These are phyloP conservation scores for Malus sieversii DNA, from an alignment of 306 rosid species.

Conservation along the genomic window DNA sequence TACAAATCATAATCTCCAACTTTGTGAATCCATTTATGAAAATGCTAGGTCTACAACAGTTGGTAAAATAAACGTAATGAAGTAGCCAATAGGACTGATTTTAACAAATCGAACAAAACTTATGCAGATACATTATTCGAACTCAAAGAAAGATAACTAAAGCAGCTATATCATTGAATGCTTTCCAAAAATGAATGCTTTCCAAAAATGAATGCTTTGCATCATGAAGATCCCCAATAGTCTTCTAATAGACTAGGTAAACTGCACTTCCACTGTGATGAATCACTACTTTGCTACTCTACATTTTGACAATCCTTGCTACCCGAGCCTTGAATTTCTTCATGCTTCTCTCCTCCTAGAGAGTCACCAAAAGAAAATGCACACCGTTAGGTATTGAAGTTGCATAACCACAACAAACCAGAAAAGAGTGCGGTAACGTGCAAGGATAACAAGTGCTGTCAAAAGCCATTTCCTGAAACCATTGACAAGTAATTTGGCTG, in stretches of 20 bases:
- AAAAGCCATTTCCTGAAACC: not conserved
- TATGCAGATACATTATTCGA: slow-evolving; percentile 9
- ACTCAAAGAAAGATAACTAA: slow-evolving; percentile 2
- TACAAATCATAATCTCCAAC: not conserved
- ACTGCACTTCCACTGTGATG: slow-evolving; percentile 12
- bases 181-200: not conserved
- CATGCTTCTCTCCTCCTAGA: slow-evolving; percentile 1
- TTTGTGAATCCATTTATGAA: not conserved
- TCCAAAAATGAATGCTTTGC: slow-evolving; percentile 5
- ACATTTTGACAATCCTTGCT: slow-evolving; percentile 12
- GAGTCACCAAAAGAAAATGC: slow-evolving; percentile 16
- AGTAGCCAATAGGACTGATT: slow-evolving; percentile 11
- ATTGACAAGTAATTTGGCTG: not conserved
- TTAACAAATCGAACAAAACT: not conserved
- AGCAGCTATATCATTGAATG: not conserved
- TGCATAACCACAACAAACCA: not conserved
- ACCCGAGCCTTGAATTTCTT: slow-evolving; percentile 9
- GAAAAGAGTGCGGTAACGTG: not conserved
- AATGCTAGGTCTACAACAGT: slow-evolving; percentile 5
- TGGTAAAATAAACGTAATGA: slow-evolving; percentile 1
- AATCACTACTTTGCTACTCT: slow-evolving; percentile 16
- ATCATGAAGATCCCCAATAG: slow-evolving; percentile 12
- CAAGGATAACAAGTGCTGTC: not conserved
- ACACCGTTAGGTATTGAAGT: slow-evolving; percentile 23
- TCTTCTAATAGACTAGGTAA: slow-evolving; percentile 14